Percentiles rank a stretch among this genome's conserved stretches.
Conservation (phyloP, 2,329 filamentous ascomycete genomes). For the Phialocephala sp. region DNA sequence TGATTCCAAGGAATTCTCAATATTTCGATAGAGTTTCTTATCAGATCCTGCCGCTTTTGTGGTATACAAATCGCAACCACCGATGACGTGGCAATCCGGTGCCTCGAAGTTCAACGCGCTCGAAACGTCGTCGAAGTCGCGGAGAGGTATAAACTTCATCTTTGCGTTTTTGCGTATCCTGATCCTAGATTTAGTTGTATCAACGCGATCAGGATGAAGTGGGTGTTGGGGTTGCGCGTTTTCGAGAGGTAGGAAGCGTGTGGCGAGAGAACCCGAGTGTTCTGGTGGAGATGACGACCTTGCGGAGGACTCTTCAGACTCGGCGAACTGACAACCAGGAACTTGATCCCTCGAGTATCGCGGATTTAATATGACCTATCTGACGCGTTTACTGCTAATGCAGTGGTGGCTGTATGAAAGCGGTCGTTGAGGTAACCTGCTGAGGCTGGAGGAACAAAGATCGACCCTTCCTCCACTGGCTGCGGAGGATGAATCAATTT, state of each 20-base stretch:
- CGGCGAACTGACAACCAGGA: slow-evolving; percentile 43
- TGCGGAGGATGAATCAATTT: slow-evolving; percentile 49
- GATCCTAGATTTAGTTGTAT: slow-evolving; percentile 36
- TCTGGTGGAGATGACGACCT: slow-evolving; percentile 40
- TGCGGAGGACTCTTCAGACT: slow-evolving; percentile 43
- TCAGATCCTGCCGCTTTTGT: slow-evolving; percentile 95
- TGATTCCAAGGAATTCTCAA: slow-evolving; percentile 87
- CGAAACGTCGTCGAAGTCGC: slow-evolving; percentile 89
- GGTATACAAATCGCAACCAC: slow-evolving; percentile 95
- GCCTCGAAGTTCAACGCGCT: slow-evolving; percentile 96
- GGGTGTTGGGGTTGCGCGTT: slow-evolving; percentile 31
- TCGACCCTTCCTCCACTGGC: slow-evolving; percentile 52
- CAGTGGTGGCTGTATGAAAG: slow-evolving; percentile 28
- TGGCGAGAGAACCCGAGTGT: slow-evolving; percentile 42
- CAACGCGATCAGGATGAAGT: slow-evolving; percentile 32
- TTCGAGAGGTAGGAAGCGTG: slow-evolving; percentile 37
- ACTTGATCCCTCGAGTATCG: slow-evolving; percentile 39
- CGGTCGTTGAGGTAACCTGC: slow-evolving; percentile 42
- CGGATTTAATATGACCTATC: slow-evolving; percentile 23
- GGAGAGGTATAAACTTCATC: slow-evolving; percentile 84
- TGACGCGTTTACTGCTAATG: slow-evolving; percentile 28
- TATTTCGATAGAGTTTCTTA: slow-evolving; percentile 96
- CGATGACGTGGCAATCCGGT: slow-evolving; percentile 87
- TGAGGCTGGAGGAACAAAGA: slow-evolving; percentile 49
- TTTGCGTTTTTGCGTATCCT: slow-evolving; percentile 32